Evolutionary conservation across 495 filamentous ascomycete genomes (phyloP).

Genomic region (Daldinia caldariorum): DNA sequence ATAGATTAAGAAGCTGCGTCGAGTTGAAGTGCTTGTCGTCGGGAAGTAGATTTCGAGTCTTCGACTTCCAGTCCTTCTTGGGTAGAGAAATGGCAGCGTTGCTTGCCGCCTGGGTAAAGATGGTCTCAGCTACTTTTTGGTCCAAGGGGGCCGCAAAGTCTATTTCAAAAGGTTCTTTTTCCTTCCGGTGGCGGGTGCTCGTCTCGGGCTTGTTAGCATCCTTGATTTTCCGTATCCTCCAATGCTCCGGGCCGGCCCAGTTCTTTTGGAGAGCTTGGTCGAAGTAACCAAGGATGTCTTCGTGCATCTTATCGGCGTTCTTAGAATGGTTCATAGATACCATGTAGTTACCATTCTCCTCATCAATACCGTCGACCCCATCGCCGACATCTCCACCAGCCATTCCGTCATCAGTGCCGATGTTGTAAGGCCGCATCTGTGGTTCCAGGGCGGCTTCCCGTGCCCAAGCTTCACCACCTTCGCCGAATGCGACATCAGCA

Average conservation of each 20-base stretch:
- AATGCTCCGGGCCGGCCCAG: constrained; percentile 99
- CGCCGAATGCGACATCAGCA: constrained; percentile 78
- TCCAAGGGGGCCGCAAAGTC: constrained; percentile 83
- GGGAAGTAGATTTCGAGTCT: constrained; percentile 89
- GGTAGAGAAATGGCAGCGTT: constrained; percentile 83
- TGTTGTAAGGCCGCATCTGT: constrained; percentile 67
- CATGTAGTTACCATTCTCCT: constrained; percentile 69
- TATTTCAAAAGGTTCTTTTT: constrained; percentile 96
- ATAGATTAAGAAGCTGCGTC: constrained; percentile 83
- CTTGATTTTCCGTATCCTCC: constrained; percentile 95
- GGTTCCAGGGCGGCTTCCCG: constrained; percentile 72
- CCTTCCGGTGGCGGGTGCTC: constrained; percentile 74
- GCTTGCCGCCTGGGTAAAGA: constrained; percentile 85
- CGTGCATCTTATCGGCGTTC: constrained; percentile 72
- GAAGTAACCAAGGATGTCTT: constrained; percentile 96
- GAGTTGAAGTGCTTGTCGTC: constrained; percentile 99
- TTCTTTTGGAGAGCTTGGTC: constrained; percentile 95
- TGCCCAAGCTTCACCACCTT: constrained; percentile 80
- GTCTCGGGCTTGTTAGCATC: constrained; percentile 72
- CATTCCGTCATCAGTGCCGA: constrained; percentile 61
- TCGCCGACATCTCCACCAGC: constrained; percentile 69
- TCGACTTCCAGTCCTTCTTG: constrained; percentile 94
- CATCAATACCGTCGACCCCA: constrained; percentile 68
- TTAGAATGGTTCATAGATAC: constrained; percentile 74
- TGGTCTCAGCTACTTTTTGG: constrained; percentile 73